Conservation (phyloP, 805 yeast genomes). For the Lipomyces mesembrius region DNA sequence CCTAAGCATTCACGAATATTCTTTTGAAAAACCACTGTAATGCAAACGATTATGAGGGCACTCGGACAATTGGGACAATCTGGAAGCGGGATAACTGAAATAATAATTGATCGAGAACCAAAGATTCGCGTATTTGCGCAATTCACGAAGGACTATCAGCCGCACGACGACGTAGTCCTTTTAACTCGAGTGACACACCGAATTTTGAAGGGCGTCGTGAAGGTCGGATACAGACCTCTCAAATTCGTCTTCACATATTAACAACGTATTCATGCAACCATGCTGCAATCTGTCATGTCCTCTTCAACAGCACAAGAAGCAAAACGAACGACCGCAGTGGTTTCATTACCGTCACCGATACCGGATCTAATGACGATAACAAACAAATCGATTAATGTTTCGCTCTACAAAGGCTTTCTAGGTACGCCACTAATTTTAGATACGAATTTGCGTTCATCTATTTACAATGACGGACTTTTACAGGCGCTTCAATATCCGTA, state of each 20-base stretch:
- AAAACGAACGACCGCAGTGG: not conserved
- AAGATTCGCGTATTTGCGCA: no score
- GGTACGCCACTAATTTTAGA: conserved; percentile 16
- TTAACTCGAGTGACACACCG: no score
- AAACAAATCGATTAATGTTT: conserved; percentile 9
- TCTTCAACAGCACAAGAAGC: not conserved
- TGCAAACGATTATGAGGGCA: not conserved
- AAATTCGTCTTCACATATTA: not conserved
- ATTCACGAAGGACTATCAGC: not conserved
- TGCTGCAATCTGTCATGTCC: not conserved
- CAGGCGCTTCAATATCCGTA: conserved; percentile 18
- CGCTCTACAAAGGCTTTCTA: conserved; percentile 12
- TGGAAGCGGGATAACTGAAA: not conserved
- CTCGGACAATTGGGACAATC: not conserved
- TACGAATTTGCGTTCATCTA: not conserved
- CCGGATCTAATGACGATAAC: conserved; percentile 18
- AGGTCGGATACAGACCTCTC: not conserved
- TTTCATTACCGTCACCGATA: not conserved
- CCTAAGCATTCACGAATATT: not conserved
- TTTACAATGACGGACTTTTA: not conserved
- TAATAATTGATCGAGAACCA: no score
- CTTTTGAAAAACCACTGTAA: not conserved
- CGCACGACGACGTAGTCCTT: not conserved
- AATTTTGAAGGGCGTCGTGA: no score
- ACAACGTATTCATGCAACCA: not conserved